phyloP scores from a whole-genome alignment of 1,139 yeast genomes.

The Hanseniaspora gamundiae region DNA sequence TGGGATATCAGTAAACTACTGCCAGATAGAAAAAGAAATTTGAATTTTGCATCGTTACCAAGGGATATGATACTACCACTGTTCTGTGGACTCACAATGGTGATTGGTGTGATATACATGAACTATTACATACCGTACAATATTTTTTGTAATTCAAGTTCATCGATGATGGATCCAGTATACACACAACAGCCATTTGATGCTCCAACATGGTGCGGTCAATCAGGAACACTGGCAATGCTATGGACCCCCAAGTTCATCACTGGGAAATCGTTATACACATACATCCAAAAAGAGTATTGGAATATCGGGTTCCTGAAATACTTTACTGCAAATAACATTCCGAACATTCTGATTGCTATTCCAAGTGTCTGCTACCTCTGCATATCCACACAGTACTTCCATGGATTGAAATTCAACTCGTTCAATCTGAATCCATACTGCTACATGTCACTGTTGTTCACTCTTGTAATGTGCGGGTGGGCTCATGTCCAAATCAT shows the following conservation, averaged over 20 bases:
- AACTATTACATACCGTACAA: slow-evolving; percentile 39
- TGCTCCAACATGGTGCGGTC: not conserved
- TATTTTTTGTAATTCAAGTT: slow-evolving; percentile 55
- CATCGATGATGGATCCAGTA: no score
- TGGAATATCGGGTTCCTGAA: slow-evolving; percentile 76
- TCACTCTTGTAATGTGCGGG: slow-evolving; percentile 40
- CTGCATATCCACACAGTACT: slow-evolving; percentile 21
- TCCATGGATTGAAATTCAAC: slow-evolving; percentile 17
- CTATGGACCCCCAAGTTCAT: slow-evolving; percentile 9
- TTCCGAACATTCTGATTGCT: slow-evolving; percentile 77
- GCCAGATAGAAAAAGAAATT: slow-evolving; percentile 10
- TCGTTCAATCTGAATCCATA: slow-evolving; percentile 28
- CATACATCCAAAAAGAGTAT: slow-evolving; percentile 67
- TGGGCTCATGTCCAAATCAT: slow-evolving; percentile 81
- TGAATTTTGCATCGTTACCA: slow-evolving; percentile 8
- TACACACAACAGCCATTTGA: not conserved
- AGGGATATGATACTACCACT: no score
- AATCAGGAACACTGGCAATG: no score
- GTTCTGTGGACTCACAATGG: slow-evolving; percentile 46
- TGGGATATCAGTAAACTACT: slow-evolving; percentile 37
- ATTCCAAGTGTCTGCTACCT: slow-evolving; percentile 47
- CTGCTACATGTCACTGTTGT: slow-evolving; percentile 29
- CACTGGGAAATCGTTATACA: slow-evolving; percentile 40
- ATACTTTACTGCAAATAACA: slow-evolving; percentile 72
- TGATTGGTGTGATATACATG: slow-evolving; percentile 35